Conservation (phyloP, 2,329 filamentous ascomycete species). For the Rhytidhysteron rufulum region DNA sequence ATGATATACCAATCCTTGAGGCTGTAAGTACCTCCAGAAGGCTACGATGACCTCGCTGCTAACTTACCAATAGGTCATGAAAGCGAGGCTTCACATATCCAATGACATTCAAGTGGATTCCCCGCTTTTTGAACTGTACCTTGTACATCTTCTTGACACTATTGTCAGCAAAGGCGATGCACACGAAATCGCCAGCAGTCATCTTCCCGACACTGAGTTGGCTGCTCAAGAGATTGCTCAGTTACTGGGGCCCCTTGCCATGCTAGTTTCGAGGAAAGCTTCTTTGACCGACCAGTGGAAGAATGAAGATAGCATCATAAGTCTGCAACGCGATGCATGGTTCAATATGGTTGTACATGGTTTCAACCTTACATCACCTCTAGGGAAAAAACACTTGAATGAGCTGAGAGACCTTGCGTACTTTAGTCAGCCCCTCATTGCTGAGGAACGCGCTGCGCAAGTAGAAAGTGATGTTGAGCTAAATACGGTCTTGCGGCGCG, state of each 20-base stretch:
- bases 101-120: conserved; percentile 64
- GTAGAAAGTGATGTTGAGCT: conserved; percentile 95
- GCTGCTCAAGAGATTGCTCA: conserved; percentile 85
- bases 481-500: conserved; percentile 86
- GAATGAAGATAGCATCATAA: conserved; percentile 51
- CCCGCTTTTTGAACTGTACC: conserved; percentile 75
- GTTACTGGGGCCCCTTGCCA: conserved; percentile 79
- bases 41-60: neutral
- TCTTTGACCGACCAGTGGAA: conserved; percentile 58
- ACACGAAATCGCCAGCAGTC: conserved; percentile 65
- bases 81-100: conserved; percentile 76
- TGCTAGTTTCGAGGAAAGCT: conserved; percentile 63
- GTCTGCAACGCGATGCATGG: conserved; percentile 85
- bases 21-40: conserved; percentile 55
- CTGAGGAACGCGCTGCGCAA: conserved; percentile 83
- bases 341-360: conserved; percentile 97
- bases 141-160: conserved; percentile 77
- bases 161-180: conserved; percentile 89
- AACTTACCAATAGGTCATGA: conserved; percentile 57
- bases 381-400: conserved; percentile 67
- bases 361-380: conserved; percentile 70
- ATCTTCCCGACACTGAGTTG: conserved; percentile 74
- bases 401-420: conserved; percentile 82
- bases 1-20: conserved; percentile 63
- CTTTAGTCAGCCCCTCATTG: conserved; percentile 80